Percentiles rank a stretch among this genome's conserved stretches.
Conservation (phyloP, 129 eudicot species). For the Escallonia herrerae region DNA sequence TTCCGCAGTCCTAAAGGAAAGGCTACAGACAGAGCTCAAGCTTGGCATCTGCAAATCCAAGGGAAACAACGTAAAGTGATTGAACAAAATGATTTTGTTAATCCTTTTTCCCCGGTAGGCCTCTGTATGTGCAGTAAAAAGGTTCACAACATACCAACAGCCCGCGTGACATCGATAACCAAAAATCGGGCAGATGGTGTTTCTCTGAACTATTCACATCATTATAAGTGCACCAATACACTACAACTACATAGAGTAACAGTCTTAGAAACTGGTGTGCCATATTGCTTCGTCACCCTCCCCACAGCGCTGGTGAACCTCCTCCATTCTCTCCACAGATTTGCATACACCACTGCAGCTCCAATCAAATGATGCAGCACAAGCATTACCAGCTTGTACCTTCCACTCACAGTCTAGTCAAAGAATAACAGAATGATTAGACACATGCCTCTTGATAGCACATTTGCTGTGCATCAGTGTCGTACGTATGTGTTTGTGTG, state of each 20-base stretch:
- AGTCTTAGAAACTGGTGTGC: slow-evolving; percentile 51
- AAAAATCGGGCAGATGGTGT: slow-evolving; percentile 34
- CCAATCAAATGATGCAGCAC: slow-evolving; percentile 92
- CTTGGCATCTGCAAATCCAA: too few species aligned
- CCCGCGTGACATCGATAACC: slow-evolving; percentile 14
- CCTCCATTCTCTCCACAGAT: slow-evolving; percentile 67
- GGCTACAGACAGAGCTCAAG: too few species aligned
- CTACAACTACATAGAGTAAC: not conserved
- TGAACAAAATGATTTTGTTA: not conserved
- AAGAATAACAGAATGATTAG: not conserved
- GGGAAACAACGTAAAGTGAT: too few species aligned
- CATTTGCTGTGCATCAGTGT: too few species aligned
- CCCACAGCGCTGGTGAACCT: slow-evolving; percentile 61
- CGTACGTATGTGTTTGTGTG: too few species aligned
- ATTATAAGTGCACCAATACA: slow-evolving; percentile 8
- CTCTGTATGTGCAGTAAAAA: slow-evolving; percentile 22
- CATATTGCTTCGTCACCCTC: slow-evolving; percentile 73
- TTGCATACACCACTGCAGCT: slow-evolving; percentile 87
- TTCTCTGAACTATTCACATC: not conserved
- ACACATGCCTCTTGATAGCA: too few species aligned
- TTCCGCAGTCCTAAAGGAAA: too few species aligned
- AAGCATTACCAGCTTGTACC: slow-evolving; percentile 66
- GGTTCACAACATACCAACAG: slow-evolving; percentile 2
- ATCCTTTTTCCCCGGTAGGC: slow-evolving; percentile 4
- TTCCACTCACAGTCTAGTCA: slow-evolving; percentile 72